A percentile compares a stretch with the other conserved stretches of the same genome.
Conservation (phyloP, 202 grass and related monocot genomes). For the Musa balbisiana region DNA sequence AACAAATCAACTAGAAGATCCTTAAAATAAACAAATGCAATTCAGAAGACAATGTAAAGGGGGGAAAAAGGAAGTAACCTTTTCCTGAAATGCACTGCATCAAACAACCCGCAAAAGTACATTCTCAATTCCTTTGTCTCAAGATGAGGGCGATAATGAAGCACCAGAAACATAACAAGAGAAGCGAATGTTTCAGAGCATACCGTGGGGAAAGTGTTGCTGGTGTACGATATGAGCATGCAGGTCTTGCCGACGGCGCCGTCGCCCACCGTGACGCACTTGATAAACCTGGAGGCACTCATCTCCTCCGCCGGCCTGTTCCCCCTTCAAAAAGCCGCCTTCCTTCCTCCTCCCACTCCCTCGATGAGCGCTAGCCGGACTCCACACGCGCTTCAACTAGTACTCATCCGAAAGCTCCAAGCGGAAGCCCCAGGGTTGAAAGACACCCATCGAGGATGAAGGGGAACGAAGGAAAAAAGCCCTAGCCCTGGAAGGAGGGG, state of each 20-base stretch:
- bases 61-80: too few relatives aligned
- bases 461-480: neutral
- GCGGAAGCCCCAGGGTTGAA: neutral
- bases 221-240: conserved; percentile 5
- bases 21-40: too few relatives aligned
- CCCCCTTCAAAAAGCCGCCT: neutral
- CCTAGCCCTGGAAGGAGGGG: neutral
- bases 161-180: neutral
- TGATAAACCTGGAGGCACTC: conserved; percentile 4
- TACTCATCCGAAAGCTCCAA: neutral
- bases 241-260: conserved; percentile 4
- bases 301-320: neutral
- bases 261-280: conserved; percentile 1
- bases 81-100: neutral
- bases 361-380: neutral
- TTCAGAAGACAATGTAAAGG: neutral
- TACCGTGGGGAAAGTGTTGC: conserved; percentile 1
- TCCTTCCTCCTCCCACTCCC: neutral
- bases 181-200: neutral
- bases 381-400: neutral
- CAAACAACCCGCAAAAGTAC: too few relatives aligned
- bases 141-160: neutral
- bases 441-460: neutral
- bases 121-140: neutral
- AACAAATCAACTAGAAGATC: too few relatives aligned